Evolutionary conservation across 768 basidiomycete species (phyloP).

Genomic region (Leccinum arenicola): DNA sequence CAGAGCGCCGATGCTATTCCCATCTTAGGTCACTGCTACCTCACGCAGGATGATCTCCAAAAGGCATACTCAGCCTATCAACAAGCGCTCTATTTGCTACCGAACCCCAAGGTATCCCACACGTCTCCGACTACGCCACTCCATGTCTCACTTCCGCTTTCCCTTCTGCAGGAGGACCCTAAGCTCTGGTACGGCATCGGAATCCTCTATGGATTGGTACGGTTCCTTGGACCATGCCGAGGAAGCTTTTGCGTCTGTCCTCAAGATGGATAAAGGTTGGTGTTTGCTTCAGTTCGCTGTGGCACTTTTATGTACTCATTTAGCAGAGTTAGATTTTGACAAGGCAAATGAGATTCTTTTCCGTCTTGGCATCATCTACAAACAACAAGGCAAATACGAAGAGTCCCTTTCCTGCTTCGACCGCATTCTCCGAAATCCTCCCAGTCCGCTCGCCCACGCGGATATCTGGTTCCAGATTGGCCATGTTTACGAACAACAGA

Average conservation of each 20-base stretch:
- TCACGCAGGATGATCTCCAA: conserved; percentile 99
- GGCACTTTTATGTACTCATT: conserved; percentile 27
- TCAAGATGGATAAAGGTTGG: conserved; percentile 95
- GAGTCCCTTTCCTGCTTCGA: conserved; percentile 92
- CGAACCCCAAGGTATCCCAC: conserved; percentile 82
- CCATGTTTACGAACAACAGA: conserved; percentile 96
- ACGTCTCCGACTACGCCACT: neutral
- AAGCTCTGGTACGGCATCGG: conserved; percentile 99
- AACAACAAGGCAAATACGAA: conserved; percentile 93
- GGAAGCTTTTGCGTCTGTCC: conserved; percentile 94
- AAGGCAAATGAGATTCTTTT: conserved; percentile 99
- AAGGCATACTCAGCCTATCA: conserved; percentile 99
- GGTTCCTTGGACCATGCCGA: conserved; percentile 98
- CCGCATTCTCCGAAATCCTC: conserved; percentile 93
- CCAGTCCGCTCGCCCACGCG: conserved; percentile 90
- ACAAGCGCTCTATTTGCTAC: conserved; percentile 93
- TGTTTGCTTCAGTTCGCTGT: conserved; percentile 3
- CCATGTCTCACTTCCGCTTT: conserved; percentile 6
- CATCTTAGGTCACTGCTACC: conserved; percentile 83
- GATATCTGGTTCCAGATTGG: conserved; percentile 99
- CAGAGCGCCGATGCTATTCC: conserved; percentile 14
- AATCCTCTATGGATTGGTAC: conserved; percentile 97
- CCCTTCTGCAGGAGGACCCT: conserved; percentile 71
- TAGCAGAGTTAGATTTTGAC: conserved; percentile 73
- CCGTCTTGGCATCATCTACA: conserved; percentile 98